Conservation (phyloP, 2,329 filamentous ascomycete species). For the Fusarium cyanostomum region DNA sequence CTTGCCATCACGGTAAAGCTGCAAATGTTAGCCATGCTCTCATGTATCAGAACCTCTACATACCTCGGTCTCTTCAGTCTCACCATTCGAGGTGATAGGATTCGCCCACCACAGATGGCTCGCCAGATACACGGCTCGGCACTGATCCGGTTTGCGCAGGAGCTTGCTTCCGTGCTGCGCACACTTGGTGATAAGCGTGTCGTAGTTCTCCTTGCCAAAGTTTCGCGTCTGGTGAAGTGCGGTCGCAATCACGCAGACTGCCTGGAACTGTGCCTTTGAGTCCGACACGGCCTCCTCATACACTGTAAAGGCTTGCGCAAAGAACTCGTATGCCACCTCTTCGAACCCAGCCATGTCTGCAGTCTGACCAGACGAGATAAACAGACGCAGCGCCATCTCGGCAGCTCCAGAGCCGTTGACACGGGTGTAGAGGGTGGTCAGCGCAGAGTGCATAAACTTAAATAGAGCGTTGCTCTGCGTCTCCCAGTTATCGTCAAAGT, state of each 20-base stretch:
- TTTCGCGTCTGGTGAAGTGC: slow-evolving; percentile 88
- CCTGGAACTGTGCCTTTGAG: slow-evolving; percentile 96
- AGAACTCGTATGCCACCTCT: slow-evolving; percentile 97
- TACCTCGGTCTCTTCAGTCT: slow-evolving; percentile 83
- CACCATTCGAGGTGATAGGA: slow-evolving; percentile 78
- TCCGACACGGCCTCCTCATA: slow-evolving; percentile 98
- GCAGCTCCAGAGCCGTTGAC: slow-evolving; percentile 81
- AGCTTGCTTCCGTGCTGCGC: slow-evolving; percentile 96
- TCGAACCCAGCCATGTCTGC: slow-evolving; percentile 92
- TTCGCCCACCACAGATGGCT: slow-evolving; percentile 99
- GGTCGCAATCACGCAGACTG: slow-evolving; percentile 92
- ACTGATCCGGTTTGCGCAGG: slow-evolving; percentile 97
- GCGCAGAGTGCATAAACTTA: slow-evolving; percentile 92
- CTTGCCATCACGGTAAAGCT: slow-evolving; percentile 98
- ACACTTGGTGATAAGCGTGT: slow-evolving; percentile 97
- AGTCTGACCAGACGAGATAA: slow-evolving; percentile 90
- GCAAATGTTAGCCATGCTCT: slow-evolving; percentile 32
- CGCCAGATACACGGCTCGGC: slow-evolving; percentile 93
- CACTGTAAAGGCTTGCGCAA: slow-evolving; percentile 96
- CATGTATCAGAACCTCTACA: slow-evolving; percentile 48
- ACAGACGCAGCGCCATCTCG: slow-evolving; percentile 88
- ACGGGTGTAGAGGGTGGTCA: slow-evolving; percentile 87
- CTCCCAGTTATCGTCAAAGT: slow-evolving; percentile 74
- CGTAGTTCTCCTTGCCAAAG: slow-evolving; percentile 97
- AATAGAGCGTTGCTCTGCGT: slow-evolving; percentile 79